Evolutionary conservation across 306 rosid species (phyloP).

Genomic region (Senna siamea): DNA sequence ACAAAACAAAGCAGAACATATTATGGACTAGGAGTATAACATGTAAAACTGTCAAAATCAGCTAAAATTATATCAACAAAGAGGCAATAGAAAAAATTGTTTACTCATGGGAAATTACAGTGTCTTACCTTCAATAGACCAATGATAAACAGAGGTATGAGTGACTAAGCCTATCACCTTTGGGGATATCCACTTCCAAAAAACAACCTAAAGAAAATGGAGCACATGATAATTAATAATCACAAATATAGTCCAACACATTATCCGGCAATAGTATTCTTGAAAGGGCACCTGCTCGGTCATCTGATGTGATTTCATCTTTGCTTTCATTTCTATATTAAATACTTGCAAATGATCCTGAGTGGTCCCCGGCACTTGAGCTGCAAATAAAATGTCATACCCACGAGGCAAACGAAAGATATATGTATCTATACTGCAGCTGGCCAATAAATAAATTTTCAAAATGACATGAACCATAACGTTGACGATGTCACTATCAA

Average conservation of each 20-base stretch:
- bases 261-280: not conserved
- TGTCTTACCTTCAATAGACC: conserved; percentile 71
- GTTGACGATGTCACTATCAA: conserved; percentile 7
- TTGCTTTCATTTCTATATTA: conserved; percentile 69
- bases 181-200: conserved; percentile 84
- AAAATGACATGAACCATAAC: conserved; percentile 10
- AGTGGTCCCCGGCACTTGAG: conserved; percentile 77
- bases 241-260: conserved; percentile 16
- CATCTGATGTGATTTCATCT: conserved; percentile 85
- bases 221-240: conserved; percentile 22
- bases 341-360: conserved; percentile 89
- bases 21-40: not conserved
- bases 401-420: conserved; percentile 3
- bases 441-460: not conserved
- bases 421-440: not conserved
- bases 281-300: conserved; percentile 63
- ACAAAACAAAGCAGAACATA: not conserved
- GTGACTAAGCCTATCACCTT: conserved; percentile 69
- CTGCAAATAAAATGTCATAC: conserved; percentile 43
- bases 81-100: not conserved
- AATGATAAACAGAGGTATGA: conserved; percentile 72
- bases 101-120: not conserved
- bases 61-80: conserved; percentile 20
- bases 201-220: conserved; percentile 59
- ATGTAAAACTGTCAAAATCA: not conserved